phyloP scores from a whole-genome alignment of 2,329 filamentous ascomycete species.

The Colletotrichum destructivum region DNA sequence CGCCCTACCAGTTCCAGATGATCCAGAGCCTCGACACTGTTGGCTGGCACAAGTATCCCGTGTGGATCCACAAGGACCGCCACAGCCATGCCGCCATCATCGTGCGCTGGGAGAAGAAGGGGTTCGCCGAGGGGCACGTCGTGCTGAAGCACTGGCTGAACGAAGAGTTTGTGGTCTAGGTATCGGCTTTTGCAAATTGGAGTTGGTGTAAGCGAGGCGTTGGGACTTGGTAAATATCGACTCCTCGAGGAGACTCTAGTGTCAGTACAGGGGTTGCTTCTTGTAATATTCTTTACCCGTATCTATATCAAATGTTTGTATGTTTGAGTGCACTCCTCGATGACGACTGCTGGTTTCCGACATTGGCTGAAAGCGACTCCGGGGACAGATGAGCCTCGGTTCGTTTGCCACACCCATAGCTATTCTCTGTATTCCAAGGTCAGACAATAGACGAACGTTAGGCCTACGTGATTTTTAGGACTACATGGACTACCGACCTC shows the following conservation, averaged over 20 bases:
- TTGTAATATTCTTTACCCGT: background rate
- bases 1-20: slow-evolving; percentile 87
- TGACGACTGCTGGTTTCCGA: no score
- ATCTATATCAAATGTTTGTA: background rate
- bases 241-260: slow-evolving; percentile 13
- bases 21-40: slow-evolving; percentile 81
- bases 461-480: no score
- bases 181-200: background rate
- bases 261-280: background rate
- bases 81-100: slow-evolving; percentile 95
- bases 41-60: slow-evolving; percentile 75
- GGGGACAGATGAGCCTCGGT: no score
- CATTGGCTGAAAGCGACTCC: no score
- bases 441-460: no score
- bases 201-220: slow-evolving; percentile 24
- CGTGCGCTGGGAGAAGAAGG: slow-evolving; percentile 77
- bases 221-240: slow-evolving; percentile 12
- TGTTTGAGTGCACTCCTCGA: no score
- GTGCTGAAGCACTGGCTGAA: slow-evolving; percentile 87
- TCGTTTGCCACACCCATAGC: no score
- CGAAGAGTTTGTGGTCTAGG: slow-evolving; percentile 77
- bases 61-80: slow-evolving; percentile 82
- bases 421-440: no score
- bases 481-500: no score
- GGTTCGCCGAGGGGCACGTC: slow-evolving; percentile 82